Conservation (phyloP, 208 protist species). For the Trypanosomatidae sp. region DNA sequence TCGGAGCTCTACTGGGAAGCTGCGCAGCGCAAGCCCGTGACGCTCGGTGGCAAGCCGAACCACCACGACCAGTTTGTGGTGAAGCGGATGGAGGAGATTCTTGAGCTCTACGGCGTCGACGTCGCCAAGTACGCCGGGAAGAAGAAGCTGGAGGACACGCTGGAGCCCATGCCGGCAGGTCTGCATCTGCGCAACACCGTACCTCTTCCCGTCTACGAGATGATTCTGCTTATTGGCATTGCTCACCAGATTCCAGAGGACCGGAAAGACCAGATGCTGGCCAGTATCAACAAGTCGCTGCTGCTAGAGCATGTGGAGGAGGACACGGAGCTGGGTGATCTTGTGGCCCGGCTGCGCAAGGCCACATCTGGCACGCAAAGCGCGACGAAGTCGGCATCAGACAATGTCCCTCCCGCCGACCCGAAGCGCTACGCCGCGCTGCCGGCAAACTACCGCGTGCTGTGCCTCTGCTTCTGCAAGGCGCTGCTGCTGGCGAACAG, state of each 20-base stretch:
- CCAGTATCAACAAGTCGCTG: constrained; percentile 20
- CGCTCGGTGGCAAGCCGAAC: constrained; percentile 47
- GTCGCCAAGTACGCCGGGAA: constrained; percentile 42
- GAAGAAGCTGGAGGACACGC: constrained; percentile 20
- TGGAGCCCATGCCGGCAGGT: constrained; percentile 30
- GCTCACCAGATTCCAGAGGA: constrained; percentile 35
- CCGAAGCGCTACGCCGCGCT: not conserved
- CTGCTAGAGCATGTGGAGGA: constrained; percentile 8
- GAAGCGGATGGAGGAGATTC: constrained; percentile 50
- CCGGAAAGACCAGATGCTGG: constrained; percentile 25
- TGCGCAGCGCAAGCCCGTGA: constrained; percentile 47
- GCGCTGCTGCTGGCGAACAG: constrained; percentile 38
- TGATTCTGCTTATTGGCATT: constrained; percentile 38
- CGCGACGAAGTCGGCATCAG: not conserved
- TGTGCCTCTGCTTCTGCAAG: constrained; percentile 26
- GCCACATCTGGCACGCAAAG: not conserved
- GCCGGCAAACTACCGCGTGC: constrained; percentile 23
- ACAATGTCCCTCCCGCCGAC: not conserved
- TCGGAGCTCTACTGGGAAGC: constrained; percentile 56
- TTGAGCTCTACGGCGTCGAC: constrained; percentile 21
- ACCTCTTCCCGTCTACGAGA: constrained; percentile 45
- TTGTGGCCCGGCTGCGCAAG: not conserved
- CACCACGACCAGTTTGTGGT: constrained; percentile 50
- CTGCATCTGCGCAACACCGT: constrained; percentile 39
- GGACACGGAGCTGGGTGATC: constrained; percentile 13